Percentiles rank a stretch among this genome's conserved stretches.
phyloP scores from a whole-genome alignment of 2,329 filamentous ascomycete species.

The Plectosphaerella cucumerina region DNA sequence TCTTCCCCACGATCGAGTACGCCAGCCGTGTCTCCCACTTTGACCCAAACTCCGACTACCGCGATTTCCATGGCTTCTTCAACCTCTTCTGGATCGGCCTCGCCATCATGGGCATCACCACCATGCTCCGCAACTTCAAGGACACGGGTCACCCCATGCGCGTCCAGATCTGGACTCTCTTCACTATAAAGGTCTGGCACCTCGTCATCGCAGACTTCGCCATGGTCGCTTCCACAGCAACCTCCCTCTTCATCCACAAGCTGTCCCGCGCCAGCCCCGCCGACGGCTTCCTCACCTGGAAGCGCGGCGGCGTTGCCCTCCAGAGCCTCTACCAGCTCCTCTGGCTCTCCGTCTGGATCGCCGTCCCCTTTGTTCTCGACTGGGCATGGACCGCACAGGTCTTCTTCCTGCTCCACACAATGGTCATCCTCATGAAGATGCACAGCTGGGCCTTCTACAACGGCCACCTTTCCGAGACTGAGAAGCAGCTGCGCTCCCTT shows the following conservation, averaged over 20 bases:
- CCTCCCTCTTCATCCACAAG: conserved; percentile 71
- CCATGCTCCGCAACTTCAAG: conserved; percentile 88
- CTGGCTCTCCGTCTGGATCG: conserved; percentile 82
- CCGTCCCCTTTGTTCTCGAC: conserved; percentile 75
- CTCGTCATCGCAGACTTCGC: conserved; percentile 76
- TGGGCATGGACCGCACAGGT: conserved; percentile 99
- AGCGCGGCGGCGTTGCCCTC: conserved; percentile 68
- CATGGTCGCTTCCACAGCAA: conserved; percentile 74
- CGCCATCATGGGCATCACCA: conserved; percentile 93
- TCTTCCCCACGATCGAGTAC: conserved; percentile 94
- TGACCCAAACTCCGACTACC: conserved; percentile 85
- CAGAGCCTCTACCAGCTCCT: conserved; percentile 76
- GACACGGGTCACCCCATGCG: conserved; percentile 86
- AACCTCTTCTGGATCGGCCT: conserved; percentile 97
- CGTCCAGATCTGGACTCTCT: conserved; percentile 81
- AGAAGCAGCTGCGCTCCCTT: conserved; percentile 73
- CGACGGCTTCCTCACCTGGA: conserved; percentile 64
- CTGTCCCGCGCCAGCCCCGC: conserved; percentile 52
- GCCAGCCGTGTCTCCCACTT: conserved; percentile 90
- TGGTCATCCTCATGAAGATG: conserved; percentile 97
- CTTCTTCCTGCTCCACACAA: conserved; percentile 84
- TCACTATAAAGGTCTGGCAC: conserved; percentile 86
- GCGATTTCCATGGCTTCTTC: conserved; percentile 96
- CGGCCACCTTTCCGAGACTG: conserved; percentile 84
- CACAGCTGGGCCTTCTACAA: conserved; percentile 99